phyloP scores from a whole-genome alignment of 345 rosid genomes.

The Orychophragmus violaceus region DNA sequence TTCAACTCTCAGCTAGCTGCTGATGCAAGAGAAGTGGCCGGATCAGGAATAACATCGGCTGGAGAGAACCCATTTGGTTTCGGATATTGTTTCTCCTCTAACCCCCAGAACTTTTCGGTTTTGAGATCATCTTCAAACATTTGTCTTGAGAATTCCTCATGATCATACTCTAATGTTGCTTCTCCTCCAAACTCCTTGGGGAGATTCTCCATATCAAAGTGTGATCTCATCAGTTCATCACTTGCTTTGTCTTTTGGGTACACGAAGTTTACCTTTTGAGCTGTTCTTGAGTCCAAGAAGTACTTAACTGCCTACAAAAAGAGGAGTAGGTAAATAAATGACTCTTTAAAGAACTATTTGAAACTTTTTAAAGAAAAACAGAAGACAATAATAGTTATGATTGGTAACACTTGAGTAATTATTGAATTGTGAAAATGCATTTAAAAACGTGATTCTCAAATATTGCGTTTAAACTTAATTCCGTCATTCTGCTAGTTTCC shows the following conservation, averaged over 20 bases:
- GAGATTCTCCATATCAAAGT: slow-evolving; percentile 72
- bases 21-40: slow-evolving; percentile 30
- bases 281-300: slow-evolving; percentile 69
- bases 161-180: slow-evolving; percentile 63
- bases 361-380: background rate
- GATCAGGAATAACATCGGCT: slow-evolving; percentile 40
- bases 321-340: background rate
- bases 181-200: slow-evolving; percentile 82
- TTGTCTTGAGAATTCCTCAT: slow-evolving; percentile 68
- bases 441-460: too few relatives aligned
- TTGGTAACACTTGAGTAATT: too few relatives aligned
- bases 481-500: too few relatives aligned
- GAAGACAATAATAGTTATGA: too few relatives aligned
- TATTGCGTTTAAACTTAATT: too few relatives aligned
- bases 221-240: slow-evolving; percentile 54
- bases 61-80: slow-evolving; percentile 21
- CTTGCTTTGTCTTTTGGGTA: slow-evolving; percentile 68
- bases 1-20: slow-evolving; percentile 31
- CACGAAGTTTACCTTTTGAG: slow-evolving; percentile 76
- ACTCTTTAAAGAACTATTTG: background rate
- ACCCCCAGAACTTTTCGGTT: slow-evolving; percentile 72
- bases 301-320: slow-evolving; percentile 49
- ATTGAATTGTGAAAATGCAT: too few relatives aligned
- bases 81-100: slow-evolving; percentile 28
- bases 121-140: slow-evolving; percentile 78